A percentile compares a stretch with the other conserved stretches of the same genome.
Conservation (phyloP, 306 rosid species). For the Lagenaria siceraria region DNA sequence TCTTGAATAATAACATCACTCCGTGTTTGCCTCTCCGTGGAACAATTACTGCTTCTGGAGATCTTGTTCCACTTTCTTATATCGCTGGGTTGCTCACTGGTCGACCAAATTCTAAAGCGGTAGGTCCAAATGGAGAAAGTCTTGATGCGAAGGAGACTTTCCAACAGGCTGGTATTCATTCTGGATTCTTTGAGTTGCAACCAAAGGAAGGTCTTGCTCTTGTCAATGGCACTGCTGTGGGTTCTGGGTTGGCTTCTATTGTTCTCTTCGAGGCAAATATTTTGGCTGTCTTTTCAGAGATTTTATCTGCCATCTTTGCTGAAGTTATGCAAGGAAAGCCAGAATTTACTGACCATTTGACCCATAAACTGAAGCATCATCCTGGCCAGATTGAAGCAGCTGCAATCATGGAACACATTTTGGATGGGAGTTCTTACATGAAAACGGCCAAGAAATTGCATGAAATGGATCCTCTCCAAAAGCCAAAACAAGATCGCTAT, state of each 20-base stretch:
- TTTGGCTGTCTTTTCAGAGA: background rate
- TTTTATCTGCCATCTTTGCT: slow-evolving; percentile 20
- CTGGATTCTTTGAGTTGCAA: slow-evolving; percentile 69
- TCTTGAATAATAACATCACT: slow-evolving; percentile 54
- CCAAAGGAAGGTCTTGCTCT: slow-evolving; percentile 84
- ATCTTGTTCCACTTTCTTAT: slow-evolving; percentile 82
- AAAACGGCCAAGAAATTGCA: slow-evolving; percentile 63
- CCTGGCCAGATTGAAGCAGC: slow-evolving; percentile 97
- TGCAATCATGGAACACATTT: slow-evolving; percentile 85
- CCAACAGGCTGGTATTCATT: slow-evolving; percentile 28
- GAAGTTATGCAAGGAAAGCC: slow-evolving; percentile 48
- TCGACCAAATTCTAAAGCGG: background rate
- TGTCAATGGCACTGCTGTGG: background rate
- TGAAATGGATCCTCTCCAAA: slow-evolving; percentile 63
- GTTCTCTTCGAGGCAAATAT: background rate
- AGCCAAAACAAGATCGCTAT: slow-evolving; percentile 78
- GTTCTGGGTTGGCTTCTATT: background rate
- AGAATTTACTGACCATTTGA: background rate
- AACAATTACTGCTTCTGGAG: slow-evolving; percentile 11
- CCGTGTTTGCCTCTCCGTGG: slow-evolving; percentile 25
- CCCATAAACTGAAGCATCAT: slow-evolving; percentile 71
- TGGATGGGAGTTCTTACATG: slow-evolving; percentile 69
- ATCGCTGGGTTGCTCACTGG: slow-evolving; percentile 38
- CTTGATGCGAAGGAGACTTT: slow-evolving; percentile 53
- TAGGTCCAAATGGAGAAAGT: slow-evolving; percentile 7